Conservation (phyloP, 1,284 basidiomycete species). For the Amylostereum chailletii region DNA sequence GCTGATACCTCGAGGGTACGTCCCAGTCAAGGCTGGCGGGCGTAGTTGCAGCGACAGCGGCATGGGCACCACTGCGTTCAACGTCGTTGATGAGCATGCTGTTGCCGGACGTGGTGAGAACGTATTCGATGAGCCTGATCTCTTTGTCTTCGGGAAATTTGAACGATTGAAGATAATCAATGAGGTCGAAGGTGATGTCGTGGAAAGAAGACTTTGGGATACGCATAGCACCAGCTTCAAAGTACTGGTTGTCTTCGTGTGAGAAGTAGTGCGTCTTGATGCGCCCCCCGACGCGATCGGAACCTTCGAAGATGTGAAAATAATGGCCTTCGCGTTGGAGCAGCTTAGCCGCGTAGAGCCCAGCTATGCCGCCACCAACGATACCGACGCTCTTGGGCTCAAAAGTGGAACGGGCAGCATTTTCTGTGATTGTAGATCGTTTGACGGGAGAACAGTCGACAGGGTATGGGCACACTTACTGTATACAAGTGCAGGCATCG, state of each 20-base stretch:
- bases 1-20: conserved; percentile 2
- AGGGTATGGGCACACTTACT: too few species aligned
- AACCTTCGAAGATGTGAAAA: conserved; percentile 13
- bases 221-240: conserved; percentile 17
- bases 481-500: too few species aligned
- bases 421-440: too few species aligned
- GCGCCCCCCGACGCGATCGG: conserved; percentile 14
- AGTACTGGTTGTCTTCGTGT: conserved; percentile 14
- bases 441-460: too few species aligned
- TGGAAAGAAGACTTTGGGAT: conserved; percentile 15
- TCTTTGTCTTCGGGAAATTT: conserved; percentile 6
- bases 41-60: too few species aligned
- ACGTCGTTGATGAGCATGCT: conserved; percentile 12
- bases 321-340: conserved; percentile 7
- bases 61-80: too few species aligned
- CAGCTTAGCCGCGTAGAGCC: conserved; percentile 13
- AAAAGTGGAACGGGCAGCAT: too few species aligned
- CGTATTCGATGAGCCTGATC: conserved; percentile 13
- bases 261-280: conserved; percentile 14
- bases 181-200: conserved; percentile 12
- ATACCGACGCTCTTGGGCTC: conserved; percentile 6
- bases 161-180: conserved; percentile 5
- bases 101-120: conserved; percentile 12
- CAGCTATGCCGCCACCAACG: conserved; percentile 14
- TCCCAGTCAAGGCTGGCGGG: too few species aligned